Conservation (phyloP, 2,329 filamentous ascomycete species). For the Ascochyta lentis region DNA sequence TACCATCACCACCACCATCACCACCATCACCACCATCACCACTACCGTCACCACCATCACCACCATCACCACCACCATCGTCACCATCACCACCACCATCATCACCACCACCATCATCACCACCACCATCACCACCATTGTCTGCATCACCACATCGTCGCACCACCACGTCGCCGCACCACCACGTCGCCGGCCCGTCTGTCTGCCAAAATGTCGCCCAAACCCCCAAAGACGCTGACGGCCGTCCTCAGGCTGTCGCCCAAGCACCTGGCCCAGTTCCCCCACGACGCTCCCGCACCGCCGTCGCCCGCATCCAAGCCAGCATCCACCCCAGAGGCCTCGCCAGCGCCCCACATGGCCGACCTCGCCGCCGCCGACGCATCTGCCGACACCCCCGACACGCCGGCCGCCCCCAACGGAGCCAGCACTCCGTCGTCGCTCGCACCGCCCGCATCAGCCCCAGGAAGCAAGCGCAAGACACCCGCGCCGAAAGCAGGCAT, state of each 20-base stretch:
- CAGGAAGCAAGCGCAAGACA: slow-evolving; percentile 76
- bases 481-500: slow-evolving; percentile 71
- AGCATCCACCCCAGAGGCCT: slow-evolving; percentile 44
- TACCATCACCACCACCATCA: slow-evolving; percentile 17
- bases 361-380: slow-evolving; percentile 28
- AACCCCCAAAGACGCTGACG: slow-evolving; percentile 41
- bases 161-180: background rate
- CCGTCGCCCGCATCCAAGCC: slow-evolving; percentile 43
- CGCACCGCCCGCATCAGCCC: slow-evolving; percentile 56
- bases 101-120: background rate
- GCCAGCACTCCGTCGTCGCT: slow-evolving; percentile 48
- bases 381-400: slow-evolving; percentile 51
- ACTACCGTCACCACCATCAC: slow-evolving; percentile 13
- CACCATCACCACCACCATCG: background rate
- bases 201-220: slow-evolving; percentile 44
- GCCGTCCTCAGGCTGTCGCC: slow-evolving; percentile 45
- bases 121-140: slow-evolving; percentile 23
- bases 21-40: slow-evolving; percentile 22
- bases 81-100: background rate
- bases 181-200: slow-evolving; percentile 29
- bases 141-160: slow-evolving; percentile 20
- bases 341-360: slow-evolving; percentile 43
- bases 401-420: slow-evolving; percentile 43
- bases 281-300: slow-evolving; percentile 34
- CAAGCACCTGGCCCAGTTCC: slow-evolving; percentile 38